Evolutionary conservation across 2,329 filamentous ascomycete species (phyloP), one percentile per base, ranked within the genome.

Genomic region (Cytospora piceicola): DNA sequence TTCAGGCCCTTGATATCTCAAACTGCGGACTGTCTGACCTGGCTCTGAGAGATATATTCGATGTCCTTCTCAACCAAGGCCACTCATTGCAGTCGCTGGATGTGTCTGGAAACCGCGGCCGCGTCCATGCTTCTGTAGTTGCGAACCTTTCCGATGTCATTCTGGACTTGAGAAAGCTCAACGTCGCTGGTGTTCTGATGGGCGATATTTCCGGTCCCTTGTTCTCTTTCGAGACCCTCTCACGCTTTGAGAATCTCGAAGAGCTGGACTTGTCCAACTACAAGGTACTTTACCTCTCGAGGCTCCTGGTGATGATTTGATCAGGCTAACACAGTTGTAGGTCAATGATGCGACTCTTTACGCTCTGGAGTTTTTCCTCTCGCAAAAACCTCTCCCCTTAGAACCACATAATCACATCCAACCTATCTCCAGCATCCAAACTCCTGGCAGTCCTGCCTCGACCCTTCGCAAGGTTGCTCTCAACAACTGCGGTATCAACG

Each of bases 191-290:
- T 56, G 82, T 82, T 46, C 78, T 85, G 20, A 81, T 83, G 39
- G 79, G 83, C 17, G 73, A 77, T 29, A 72, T 78, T 1, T 78
- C 79, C 3, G 77, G 77, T 17, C 78, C 82, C 2, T 72, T 87
- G 3, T 79, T 87, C 32, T 76, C 83, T 61, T 72, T 81, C 65
- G 77, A 79, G 59, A 73, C 77, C 9, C 73, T 85, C 54, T 69
- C 76, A 51, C 71, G 75, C 22, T 83, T 77, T 11, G 67, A 81
- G 77, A 75, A 75, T n/a, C 75, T 87, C 29, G 81, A 85, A 70
- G 82, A 84, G 65, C 74, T 87, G 20, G 80, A 87, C 68, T 73
- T 87, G 32, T 86, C 85, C 3, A 80, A 81, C 6, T 85, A 83
- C 73, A 81, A 81, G 75, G 82, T 85, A 73, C 77, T 70, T n/a